Evolutionary conservation across 2,329 filamentous ascomycete species (phyloP).

Genomic region (Fusarium compactum): DNA sequence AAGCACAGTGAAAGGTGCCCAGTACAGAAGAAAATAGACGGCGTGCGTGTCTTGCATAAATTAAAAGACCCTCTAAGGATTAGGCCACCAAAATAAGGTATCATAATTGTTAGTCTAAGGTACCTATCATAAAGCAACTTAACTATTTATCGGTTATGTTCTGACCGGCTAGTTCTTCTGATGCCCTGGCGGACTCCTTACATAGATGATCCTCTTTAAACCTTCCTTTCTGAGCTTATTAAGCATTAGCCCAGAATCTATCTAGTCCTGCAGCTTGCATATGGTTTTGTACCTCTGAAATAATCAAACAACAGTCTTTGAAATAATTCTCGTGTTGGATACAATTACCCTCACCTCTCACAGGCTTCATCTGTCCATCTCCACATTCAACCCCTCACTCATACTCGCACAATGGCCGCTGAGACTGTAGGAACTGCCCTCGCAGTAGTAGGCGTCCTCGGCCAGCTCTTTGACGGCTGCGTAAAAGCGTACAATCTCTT

Average conservation of each 20-base stretch:
- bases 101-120: not conserved
- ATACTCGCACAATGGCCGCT: slow-evolving; percentile 48
- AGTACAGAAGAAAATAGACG: not conserved
- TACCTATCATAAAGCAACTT: too few species aligned
- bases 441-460: slow-evolving; percentile 59
- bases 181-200: too few species aligned
- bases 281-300: not conserved
- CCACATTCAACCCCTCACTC: not conserved
- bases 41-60: not conserved
- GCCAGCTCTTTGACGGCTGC: slow-evolving; percentile 62
- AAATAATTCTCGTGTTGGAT: not conserved
- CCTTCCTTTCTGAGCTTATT: slow-evolving; percentile 14
- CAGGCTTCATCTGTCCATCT: slow-evolving; percentile 7
- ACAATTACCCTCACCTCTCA: not conserved
- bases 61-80: not conserved
- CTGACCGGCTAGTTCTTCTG: too few species aligned
- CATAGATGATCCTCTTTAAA: not conserved
- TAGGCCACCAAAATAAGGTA: not conserved
- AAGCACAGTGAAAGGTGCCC: not conserved
- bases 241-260: slow-evolving; percentile 13
- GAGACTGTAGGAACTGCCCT: slow-evolving; percentile 59
- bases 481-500: slow-evolving; percentile 61
- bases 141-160: too few species aligned
- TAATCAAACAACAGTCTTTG: not conserved
- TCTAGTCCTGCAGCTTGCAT: slow-evolving; percentile 7